Evolutionary conservation across 2,329 filamentous ascomycete genomes (phyloP), one percentile per base, ranked within the genome.

Genomic region (Calonectria hawksworthii): DNA sequence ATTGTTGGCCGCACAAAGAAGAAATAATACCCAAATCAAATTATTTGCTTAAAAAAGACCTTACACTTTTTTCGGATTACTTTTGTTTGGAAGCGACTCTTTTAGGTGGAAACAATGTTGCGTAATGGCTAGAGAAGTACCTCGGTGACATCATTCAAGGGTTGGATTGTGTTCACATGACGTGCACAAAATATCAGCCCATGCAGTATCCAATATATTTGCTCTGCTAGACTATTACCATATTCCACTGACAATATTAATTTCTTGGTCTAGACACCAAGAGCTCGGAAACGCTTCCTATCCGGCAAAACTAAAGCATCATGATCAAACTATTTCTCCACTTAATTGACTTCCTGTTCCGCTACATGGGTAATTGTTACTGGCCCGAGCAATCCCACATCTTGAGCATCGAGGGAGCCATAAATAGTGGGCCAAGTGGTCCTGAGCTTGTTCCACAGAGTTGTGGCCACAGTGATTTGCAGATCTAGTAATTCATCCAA

Each of bases 381-480:
- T 23, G 61, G 61, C 11, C 61, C 61, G 23, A 50, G 26, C 26
- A 65, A 32, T 26, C 61, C 61, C 16, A 65, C 26, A 32, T 65
- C 41, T 21, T 65, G 41, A n/a, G 28, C 38, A 47, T 65, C 61
- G 2, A 50, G 61, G 2, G 38, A 50, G 11, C 61, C 61, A 18
- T 65, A 65, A 30, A 65, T 65, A 16, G 61, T 18, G 10, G 61
- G 38, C 61, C 61, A 65, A 10, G 61, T 65, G 13, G 26, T 65
- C 9, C 61, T 50, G 4, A 65, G 41, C 28, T 65, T 65, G 44
- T 50, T 50, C 61, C 61, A 50, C 2, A 50, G 61, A n/a, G 38
- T 65, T 4, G 61, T 65, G 8, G 61, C 41, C 26, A 65, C 38
- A 5, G 18, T 65, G 41, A 65, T 50, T n/a, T 50, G 28, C 11